Percentiles rank a stretch among this genome's conserved stretches.
These are phyloP conservation scores for Paramecium tetraurelia DNA, from an alignment of 73 alveolate species.

Conservation along the genomic window DNA sequence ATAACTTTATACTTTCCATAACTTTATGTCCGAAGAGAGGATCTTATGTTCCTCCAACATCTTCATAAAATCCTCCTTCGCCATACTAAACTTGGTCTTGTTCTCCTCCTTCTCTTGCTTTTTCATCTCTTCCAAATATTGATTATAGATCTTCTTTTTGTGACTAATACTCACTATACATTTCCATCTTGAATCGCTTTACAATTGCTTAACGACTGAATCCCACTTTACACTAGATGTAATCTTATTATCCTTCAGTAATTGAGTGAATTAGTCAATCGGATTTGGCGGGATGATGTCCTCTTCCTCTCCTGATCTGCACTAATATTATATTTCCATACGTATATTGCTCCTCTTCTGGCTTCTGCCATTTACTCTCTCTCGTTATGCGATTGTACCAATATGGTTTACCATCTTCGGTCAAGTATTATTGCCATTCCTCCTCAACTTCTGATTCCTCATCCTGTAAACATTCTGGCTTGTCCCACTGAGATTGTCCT, in stretches of 20 bases:
- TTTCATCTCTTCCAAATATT: background rate
- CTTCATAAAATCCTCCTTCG: slow-evolving; percentile 30
- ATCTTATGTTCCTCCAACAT: slow-evolving; percentile 44
- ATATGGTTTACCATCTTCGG: slow-evolving; percentile 45
- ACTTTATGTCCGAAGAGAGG: background rate
- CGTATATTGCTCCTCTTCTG: background rate
- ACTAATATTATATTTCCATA: background rate
- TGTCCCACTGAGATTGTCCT: slow-evolving; percentile 30
- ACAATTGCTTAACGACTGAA: background rate
- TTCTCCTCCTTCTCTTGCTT: slow-evolving; percentile 28
- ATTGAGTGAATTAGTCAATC: background rate
- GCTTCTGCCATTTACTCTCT: slow-evolving; percentile 44
- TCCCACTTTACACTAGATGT: slow-evolving; percentile 21
- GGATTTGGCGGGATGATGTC: slow-evolving; percentile 46
- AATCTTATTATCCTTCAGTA: slow-evolving; percentile 27
- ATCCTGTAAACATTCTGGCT: slow-evolving; percentile 4
- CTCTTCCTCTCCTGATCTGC: background rate
- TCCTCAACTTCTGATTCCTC: slow-evolving; percentile 31
- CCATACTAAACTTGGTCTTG: background rate
- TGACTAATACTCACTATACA: slow-evolving; percentile 33
- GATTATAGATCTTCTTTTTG: slow-evolving; percentile 29
- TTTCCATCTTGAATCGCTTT: slow-evolving; percentile 14
- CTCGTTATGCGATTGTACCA: slow-evolving; percentile 16
- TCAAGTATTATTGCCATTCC: slow-evolving; percentile 34
- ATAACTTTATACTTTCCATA: slow-evolving; percentile 45